Evolutionary conservation across 768 basidiomycete genomes (phyloP), one percentile per base, ranked within the genome.

Genomic region (Rhodosporidiobolus sp.): DNA sequence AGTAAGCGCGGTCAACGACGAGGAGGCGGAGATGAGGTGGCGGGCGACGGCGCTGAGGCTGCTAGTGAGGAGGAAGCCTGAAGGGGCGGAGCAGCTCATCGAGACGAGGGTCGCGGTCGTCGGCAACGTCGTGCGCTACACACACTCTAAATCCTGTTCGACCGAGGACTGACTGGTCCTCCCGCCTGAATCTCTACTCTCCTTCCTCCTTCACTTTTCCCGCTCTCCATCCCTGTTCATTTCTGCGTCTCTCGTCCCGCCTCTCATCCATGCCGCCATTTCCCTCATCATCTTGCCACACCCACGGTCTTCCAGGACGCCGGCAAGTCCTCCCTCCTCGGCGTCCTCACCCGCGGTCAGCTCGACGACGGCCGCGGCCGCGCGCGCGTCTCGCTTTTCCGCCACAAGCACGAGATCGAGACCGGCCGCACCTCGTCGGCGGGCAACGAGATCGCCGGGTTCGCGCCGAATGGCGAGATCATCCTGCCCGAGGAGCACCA

Each of bases 321-420:
- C 19, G 74, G 74, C n/a, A 75, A 75, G 64, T 68, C 66, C 1
- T 69, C 70, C 8, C 50, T 71, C 2, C 50, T 75, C 12, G 74
- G 74, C 45, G 96, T 98, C 14, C 83, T 99, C 19, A 98, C 95
- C n/a, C 85, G 94, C 80, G 95, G 94, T 85, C 83, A 76, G 76
- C 74, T 80, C 43, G 79, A 77, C 61, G 78, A 77, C 46, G 74
- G 74, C 17, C 67, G 78, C 54, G 81, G 69, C 2, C 49, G 74
- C 55, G 81, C 83, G 1, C 90, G 95, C 63, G 90, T 97, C 9
- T 88, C 89, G 7, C 83, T 99, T 14, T 98, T 98, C 81, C 85
- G 95, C 65, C 96, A 99, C 80, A 96, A 97, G 80, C 96, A 99
- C 79, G 96, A 99, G 81, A 84, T 97, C 64, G 96, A 98, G 83